Evolutionary conservation across 345 rosid species (phyloP).

Genomic region (Melaleuca quinquenervia): DNA sequence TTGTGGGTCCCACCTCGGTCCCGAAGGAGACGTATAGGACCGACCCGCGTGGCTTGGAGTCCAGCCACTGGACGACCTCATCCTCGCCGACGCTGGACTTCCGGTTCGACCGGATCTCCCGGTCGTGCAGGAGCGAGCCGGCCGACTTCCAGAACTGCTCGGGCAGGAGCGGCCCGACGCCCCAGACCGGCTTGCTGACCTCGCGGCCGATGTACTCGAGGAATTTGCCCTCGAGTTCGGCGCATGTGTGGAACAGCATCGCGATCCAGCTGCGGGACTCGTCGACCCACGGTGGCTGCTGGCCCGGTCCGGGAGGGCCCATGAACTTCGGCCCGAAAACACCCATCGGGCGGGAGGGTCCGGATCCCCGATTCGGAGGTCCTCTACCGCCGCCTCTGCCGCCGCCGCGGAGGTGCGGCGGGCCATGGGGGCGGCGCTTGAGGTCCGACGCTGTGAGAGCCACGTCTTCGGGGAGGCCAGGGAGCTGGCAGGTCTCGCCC

Average conservation of each 20-base stretch:
- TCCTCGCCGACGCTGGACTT: slow-evolving; percentile 17
- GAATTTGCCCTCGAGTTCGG: slow-evolving; percentile 22
- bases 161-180: slow-evolving; percentile 32
- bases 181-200: slow-evolving; percentile 29
- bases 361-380: not conserved
- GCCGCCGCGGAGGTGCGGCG: not conserved
- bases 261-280: slow-evolving; percentile 6
- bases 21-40: slow-evolving; percentile 33
- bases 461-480: slow-evolving; percentile 18
- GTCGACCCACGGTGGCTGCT: slow-evolving; percentile 22
- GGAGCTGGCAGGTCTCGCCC: slow-evolving; percentile 9
- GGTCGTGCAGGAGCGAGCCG: slow-evolving; percentile 20
- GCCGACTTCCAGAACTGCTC: slow-evolving; percentile 18
- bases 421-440: slow-evolving; percentile 1
- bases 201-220: slow-evolving; percentile 9
- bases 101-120: slow-evolving; percentile 11
- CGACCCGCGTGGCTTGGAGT: slow-evolving; percentile 20
- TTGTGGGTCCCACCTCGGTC: slow-evolving; percentile 20
- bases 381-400: not conserved
- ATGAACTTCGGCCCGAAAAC: not conserved
- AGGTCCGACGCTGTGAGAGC: slow-evolving; percentile 8
- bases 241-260: slow-evolving; percentile 26
- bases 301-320: slow-evolving; percentile 23
- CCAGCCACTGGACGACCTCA: slow-evolving; percentile 20
- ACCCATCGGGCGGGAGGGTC: not conserved